Conservation (phyloP, 352 stramenopile species). For the Blastocystis sp. region DNA sequence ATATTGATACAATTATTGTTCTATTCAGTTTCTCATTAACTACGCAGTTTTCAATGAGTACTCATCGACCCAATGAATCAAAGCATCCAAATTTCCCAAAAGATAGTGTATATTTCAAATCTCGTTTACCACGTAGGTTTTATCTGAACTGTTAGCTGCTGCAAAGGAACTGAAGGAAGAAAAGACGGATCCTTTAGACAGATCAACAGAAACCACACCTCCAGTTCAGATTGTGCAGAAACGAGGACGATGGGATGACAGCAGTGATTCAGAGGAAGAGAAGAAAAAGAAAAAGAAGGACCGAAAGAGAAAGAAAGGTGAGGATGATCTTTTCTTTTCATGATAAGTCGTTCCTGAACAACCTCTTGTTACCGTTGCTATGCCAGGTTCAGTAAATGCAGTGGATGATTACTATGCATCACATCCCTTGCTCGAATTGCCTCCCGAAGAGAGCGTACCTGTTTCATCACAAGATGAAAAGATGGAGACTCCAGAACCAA, state of each 20-base stretch:
- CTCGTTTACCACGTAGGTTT: not conserved
- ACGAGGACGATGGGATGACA: conserved; percentile 49
- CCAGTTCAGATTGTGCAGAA: not conserved
- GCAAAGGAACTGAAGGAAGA: not conserved
- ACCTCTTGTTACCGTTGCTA: conserved; percentile 25
- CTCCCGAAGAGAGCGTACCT: not conserved
- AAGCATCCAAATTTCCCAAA: not conserved
- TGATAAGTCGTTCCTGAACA: not conserved
- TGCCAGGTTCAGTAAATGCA: not conserved
- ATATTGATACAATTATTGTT: not conserved
- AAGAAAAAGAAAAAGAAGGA: conserved; percentile 47
- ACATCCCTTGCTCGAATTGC: conserved; percentile 36
- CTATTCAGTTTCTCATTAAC: not conserved
- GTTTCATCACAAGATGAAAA: too few species aligned
- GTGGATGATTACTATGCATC: conserved; percentile 46
- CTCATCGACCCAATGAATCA: not conserved
- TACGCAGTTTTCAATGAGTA: not conserved
- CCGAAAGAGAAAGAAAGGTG: conserved; percentile 11
- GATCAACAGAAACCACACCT: too few species aligned
- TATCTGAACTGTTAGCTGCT: not conserved
- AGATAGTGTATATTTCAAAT: not conserved
- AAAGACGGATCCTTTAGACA: not conserved
- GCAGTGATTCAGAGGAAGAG: conserved; percentile 41
- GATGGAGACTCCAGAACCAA: not conserved
- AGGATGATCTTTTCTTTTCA: not conserved